These are phyloP conservation scores for Neonectria magnoliae DNA, from an alignment of 2,329 filamentous ascomycete species.

Conservation along the genomic window DNA sequence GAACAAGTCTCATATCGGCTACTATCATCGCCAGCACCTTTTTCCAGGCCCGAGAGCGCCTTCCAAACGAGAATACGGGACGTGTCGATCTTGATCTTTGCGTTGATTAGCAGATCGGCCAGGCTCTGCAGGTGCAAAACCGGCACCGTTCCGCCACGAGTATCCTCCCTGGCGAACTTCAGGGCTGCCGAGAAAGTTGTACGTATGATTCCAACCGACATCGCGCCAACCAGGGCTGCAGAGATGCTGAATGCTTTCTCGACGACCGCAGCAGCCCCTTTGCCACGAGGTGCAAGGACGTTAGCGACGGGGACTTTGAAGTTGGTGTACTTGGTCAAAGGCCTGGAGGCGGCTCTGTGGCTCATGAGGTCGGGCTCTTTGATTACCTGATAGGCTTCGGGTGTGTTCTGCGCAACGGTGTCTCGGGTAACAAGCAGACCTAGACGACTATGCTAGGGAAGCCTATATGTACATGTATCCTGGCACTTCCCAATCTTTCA, in stretches of 20 bases:
- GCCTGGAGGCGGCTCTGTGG: conserved; percentile 59
- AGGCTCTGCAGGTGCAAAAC: conserved; percentile 61
- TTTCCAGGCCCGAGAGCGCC: conserved; percentile 55
- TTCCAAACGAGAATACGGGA: conserved; percentile 62
- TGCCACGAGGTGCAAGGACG: conserved; percentile 55
- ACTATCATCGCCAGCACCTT: conserved; percentile 20
- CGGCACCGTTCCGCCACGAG: conserved; percentile 54
- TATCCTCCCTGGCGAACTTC: conserved; percentile 57
- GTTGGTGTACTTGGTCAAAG: conserved; percentile 58
- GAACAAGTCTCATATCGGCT: background rate
- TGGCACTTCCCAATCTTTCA: too few relatives aligned
- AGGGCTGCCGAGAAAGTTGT: conserved; percentile 62
- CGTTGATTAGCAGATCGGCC: conserved; percentile 60
- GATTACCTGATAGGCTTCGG: conserved; percentile 56
- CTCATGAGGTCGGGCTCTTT: conserved; percentile 56
- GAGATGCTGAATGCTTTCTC: conserved; percentile 54
- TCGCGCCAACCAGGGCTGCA: conserved; percentile 63
- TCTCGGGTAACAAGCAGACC: conserved; percentile 60
- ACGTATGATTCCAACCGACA: conserved; percentile 64
- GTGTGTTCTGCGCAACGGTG: conserved; percentile 55
- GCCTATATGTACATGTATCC: too few relatives aligned
- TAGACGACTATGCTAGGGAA: conserved; percentile 40
- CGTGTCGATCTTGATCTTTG: conserved; percentile 63
- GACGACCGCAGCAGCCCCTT: conserved; percentile 50
- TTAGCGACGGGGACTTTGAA: conserved; percentile 59